These are phyloP conservation scores for Strobilomyces echinocephalus DNA, from an alignment of 768 basidiomycete genomes.

Conservation along the genomic window DNA sequence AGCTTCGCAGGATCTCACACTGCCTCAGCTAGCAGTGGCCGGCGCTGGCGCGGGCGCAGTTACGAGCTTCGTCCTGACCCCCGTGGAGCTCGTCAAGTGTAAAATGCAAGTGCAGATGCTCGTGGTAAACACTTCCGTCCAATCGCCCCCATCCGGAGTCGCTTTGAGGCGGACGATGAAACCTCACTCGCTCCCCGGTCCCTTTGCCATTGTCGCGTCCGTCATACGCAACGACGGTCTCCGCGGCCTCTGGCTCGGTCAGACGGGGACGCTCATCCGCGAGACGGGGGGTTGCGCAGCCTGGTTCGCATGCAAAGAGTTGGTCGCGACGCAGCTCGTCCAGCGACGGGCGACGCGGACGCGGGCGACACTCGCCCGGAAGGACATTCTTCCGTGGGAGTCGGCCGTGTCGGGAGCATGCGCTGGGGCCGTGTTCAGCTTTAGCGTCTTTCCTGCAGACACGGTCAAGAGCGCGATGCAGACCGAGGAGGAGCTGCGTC, in stretches of 20 bases:
- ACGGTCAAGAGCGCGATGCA: slow-evolving; percentile 93
- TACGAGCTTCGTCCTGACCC: slow-evolving; percentile 87
- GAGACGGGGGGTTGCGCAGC: slow-evolving; percentile 88
- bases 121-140: slow-evolving; percentile 23
- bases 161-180: slow-evolving; percentile 9
- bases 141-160: slow-evolving; percentile 12
- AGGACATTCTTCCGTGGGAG: slow-evolving; percentile 67
- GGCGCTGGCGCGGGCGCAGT: slow-evolving; percentile 84
- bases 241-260: slow-evolving; percentile 93
- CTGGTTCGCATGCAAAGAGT: slow-evolving; percentile 90
- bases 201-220: slow-evolving; percentile 58
- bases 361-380: slow-evolving; percentile 31
- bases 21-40: slow-evolving; percentile 71
- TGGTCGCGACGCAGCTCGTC: slow-evolving; percentile 58
- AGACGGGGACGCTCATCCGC: slow-evolving; percentile 87
- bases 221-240: slow-evolving; percentile 66
- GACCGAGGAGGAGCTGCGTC: slow-evolving; percentile 83
- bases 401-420: slow-evolving; percentile 82
- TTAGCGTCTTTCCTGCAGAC: slow-evolving; percentile 93
- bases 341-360: slow-evolving; percentile 37
- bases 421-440: slow-evolving; percentile 80
- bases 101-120: slow-evolving; percentile 98
- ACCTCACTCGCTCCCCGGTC: slow-evolving; percentile 55
- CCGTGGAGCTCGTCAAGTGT: slow-evolving; percentile 93
- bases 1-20: slow-evolving; percentile 41